A percentile compares a stretch with the other conserved stretches of the same genome.
phyloP scores from a whole-genome alignment of 306 rosid genomes.

The Quercus dentata region DNA sequence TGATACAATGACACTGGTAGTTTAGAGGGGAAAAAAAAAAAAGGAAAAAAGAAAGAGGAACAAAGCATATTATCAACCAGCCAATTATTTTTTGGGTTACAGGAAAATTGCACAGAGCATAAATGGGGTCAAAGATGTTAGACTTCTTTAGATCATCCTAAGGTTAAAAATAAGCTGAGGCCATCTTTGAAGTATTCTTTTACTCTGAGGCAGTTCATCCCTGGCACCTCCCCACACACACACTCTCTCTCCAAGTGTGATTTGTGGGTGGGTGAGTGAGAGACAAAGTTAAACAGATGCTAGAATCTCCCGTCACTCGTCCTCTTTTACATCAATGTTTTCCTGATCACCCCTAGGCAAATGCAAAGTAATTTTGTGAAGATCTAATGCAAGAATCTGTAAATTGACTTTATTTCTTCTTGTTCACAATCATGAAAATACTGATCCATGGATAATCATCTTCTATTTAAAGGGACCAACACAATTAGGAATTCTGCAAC shows the following conservation, averaged over 20 bases:
- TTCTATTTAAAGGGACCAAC: background rate
- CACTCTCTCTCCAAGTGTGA: background rate
- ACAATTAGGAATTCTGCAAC: background rate
- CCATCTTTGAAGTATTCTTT: background rate
- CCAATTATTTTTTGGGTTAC: no score
- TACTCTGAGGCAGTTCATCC: no score
- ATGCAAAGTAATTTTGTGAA: background rate
- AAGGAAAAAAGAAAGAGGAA: no score
- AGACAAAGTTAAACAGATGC: background rate
- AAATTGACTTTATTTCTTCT: background rate
- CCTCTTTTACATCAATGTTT: background rate
- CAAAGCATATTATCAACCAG: no score
- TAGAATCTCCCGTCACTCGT: background rate
- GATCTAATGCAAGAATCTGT: background rate
- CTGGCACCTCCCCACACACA: no score
- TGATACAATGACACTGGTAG: no score
- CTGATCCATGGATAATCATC: background rate
- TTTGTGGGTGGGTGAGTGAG: background rate
- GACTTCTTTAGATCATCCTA: background rate
- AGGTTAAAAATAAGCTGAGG: background rate
- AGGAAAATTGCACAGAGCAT: background rate
- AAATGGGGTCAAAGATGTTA: background rate
- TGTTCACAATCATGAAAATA: background rate
- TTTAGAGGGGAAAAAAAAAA: no score
- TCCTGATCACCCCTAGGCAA: background rate